phyloP scores from a whole-genome alignment of 306 rosid genomes.

The Glycine latifolia region DNA sequence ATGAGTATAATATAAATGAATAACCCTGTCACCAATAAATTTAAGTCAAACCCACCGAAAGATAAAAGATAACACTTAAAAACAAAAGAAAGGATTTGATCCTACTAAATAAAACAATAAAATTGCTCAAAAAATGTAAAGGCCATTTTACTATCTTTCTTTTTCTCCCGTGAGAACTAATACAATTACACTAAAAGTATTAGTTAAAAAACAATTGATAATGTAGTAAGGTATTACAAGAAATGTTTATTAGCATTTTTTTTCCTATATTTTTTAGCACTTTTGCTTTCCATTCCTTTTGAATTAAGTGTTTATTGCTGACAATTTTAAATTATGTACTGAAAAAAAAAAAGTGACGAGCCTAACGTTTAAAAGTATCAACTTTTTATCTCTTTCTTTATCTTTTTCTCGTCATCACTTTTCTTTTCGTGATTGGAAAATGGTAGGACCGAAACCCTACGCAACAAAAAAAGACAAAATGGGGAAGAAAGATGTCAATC shows the following conservation, averaged over 20 bases:
- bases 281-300: too few relatives aligned
- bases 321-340: neutral
- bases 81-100: neutral
- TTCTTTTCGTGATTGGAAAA: neutral
- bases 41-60: neutral
- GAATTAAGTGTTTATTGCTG: neutral
- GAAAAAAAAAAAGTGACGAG: neutral
- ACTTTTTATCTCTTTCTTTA: neutral
- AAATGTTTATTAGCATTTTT: neutral
- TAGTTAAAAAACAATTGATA: neutral
- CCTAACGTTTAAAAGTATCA: slow-evolving; percentile 7
- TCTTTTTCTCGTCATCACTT: neutral
- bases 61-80: neutral
- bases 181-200: neutral
- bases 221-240: neutral
- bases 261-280: neutral
- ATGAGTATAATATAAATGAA: neutral
- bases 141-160: neutral
- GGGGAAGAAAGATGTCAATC: neutral
- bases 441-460: slow-evolving; percentile 21
- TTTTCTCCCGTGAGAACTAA: neutral
- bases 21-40: neutral
- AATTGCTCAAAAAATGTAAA: neutral
- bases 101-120: neutral
- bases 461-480: neutral